Evolutionary conservation across 352 stramenopile species (phyloP).

Genomic region (Phytophthora lateralis): DNA sequence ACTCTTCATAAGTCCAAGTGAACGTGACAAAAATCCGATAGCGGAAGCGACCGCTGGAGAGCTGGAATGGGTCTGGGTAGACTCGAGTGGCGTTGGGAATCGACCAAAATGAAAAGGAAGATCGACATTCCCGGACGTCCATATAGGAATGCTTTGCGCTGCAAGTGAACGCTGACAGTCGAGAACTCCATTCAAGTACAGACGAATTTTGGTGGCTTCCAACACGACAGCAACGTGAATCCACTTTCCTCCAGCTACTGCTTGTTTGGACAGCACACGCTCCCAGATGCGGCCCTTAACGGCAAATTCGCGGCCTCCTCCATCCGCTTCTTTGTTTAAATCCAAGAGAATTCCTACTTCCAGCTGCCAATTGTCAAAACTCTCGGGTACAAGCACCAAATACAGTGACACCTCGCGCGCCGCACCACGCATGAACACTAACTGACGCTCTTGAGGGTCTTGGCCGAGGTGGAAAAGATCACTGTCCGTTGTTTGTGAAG

Average conservation of each 20-base stretch:
- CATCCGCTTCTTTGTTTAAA: constrained; percentile 10
- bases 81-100: constrained; percentile 9
- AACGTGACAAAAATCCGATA: constrained; percentile 26
- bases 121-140: constrained; percentile 39
- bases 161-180: constrained; percentile 82
- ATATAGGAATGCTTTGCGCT: constrained; percentile 32
- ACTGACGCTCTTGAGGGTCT: constrained; percentile 37
- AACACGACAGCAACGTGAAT: constrained; percentile 86
- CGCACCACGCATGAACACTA: constrained; percentile 80
- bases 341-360: constrained; percentile 65
- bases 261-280: constrained; percentile 76
- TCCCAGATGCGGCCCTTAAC: constrained; percentile 49
- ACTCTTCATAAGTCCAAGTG: constrained; percentile 25
- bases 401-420: constrained; percentile 68
- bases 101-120: constrained; percentile 66
- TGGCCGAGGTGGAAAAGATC: constrained; percentile 9
- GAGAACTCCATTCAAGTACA: constrained; percentile 91
- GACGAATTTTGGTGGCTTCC: constrained; percentile 84
- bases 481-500: not conserved
- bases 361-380: constrained; percentile 48
- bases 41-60: constrained; percentile 9
- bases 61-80: not conserved
- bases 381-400: constrained; percentile 55
- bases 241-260: constrained; percentile 74
- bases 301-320: not conserved